Evolutionary conservation across 1,284 basidiomycete species (phyloP), one percentile per base, ranked within the genome.

Genomic region (Ganoderma lingzhi): DNA sequence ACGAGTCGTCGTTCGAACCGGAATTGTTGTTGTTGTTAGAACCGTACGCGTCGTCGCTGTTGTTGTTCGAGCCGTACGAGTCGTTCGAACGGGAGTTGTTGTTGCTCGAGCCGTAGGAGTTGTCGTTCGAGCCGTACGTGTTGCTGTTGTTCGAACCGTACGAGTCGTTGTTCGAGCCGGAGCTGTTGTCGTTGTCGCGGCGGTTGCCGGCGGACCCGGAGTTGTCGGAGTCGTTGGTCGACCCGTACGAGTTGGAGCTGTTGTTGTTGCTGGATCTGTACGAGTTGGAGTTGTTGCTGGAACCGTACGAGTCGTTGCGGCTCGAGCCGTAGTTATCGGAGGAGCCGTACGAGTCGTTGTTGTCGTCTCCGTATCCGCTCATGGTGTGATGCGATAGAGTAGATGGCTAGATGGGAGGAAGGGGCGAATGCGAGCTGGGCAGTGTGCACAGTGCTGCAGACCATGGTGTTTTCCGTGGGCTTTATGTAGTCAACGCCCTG

Each of bases 231-330:
- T 51, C 23, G 23, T 51, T 28, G 48, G 12, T 51, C 23, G 48
- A 51, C 19, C 41, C 60, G 63, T 51, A 51, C 48, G 41, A 41
- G 53, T 64, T 64, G 62, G 63, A 71, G 55, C 23, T 74, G 28
- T 70, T 75, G 41, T 66, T 68, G 71, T 76, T 72, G 62, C 28
- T 12, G 19, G 45, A n/a, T 1, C n/a, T n/a, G n/a, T 23, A 23
- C 4, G 19, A 23, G 64, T 67, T 62, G 37, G 48, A 61, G 65
- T 62, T 23, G 19, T 62, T 44, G 48, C 17, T 60, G 48, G 48
- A 53, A 5, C 51, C 51, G 51, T 53, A 53, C 28, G 51, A 53
- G 51, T 30, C 28, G 51, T 53, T 53, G 30, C 28, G 23, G 51
- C 6, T 53, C 51, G 51, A 53, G 17, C 67, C 63, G 63, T 70